Percentiles rank a stretch among this genome's conserved stretches.
Conservation (phyloP, 768 basidiomycete species). For the Hypholoma fasciculare region DNA sequence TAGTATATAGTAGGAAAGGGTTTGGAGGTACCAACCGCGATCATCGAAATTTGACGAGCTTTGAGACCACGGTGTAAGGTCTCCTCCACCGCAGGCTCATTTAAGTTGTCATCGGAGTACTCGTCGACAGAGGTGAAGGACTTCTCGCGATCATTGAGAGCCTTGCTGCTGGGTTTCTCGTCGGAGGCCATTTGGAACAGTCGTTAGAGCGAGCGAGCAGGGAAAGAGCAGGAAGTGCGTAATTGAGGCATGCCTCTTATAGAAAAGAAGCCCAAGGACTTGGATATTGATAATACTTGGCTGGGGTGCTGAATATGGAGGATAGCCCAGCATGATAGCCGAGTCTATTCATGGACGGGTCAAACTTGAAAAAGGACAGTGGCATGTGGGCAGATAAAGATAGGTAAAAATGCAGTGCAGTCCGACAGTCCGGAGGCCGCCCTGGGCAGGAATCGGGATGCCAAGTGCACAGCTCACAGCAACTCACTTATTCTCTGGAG, state of each 20-base stretch:
- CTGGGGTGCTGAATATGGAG: no score
- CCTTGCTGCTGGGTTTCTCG: constrained; percentile 19
- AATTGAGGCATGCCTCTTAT: not conserved
- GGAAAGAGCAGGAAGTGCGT: not conserved
- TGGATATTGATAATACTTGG: no score
- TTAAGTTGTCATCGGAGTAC: constrained; percentile 21
- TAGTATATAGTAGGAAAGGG: not conserved
- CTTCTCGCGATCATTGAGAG: not conserved
- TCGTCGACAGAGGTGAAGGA: constrained; percentile 15
- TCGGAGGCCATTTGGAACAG: constrained; percentile 17
- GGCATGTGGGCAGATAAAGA: no score
- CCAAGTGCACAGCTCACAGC: no score
- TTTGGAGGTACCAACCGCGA: constrained; percentile 36
- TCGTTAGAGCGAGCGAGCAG: not conserved
- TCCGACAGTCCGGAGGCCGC: no score
- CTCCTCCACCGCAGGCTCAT: constrained; percentile 33
- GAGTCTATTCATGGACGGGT: no score
- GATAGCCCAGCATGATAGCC: no score
- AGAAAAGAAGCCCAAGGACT: no score
- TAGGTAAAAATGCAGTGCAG: no score
- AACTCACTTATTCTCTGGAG: no score
- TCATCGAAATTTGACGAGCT: constrained; percentile 56
- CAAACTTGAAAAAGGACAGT: no score
- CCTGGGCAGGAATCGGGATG: no score
- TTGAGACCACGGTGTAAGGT: constrained; percentile 50